Evolutionary conservation across 129 eudicot genomes (phyloP), one percentile per base, ranked within the genome.

Genomic region (Mikania micrantha): DNA sequence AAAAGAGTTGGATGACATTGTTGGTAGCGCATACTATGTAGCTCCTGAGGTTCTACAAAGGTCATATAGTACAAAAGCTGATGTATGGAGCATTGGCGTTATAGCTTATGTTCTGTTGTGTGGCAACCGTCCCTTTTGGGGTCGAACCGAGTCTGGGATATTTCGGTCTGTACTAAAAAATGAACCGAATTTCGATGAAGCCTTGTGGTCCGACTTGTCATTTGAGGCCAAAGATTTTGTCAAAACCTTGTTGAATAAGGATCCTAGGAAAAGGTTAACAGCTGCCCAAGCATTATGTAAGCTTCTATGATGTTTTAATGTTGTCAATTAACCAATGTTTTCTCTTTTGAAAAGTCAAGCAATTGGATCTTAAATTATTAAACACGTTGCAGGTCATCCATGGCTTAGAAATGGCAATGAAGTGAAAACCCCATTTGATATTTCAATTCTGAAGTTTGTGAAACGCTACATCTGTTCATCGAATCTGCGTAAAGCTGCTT

Each of bases 21-120:
- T 76, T 36, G 80, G 80, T 8, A 76, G 80, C 25, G 80, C 80
- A 48, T 76, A 76, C 57, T 76, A 76, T 76, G 80, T 76, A 47
- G 80, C 80, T 68, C 80, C 80, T 0, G 80, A 76, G 80, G 80
- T 76, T 76, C 47, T 76, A 59, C 74, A 76, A 39, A 68, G 80
- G 69, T 76, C 80, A 41, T 76, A 76, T 7, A 44, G 80, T 60
- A 49, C 75, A 39, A 75, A 76, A 41, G 80, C 80, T 11, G 80
- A 76, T 27, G 74, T 76, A 45, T 76, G 80, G 80, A 76, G 80
- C 45, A n/a, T 31, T 9, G 80, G 80, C 13, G 56, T 76, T 6
- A 76, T 76, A 38, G 73, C 70, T 9, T 76, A 34, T 60, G 80
- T 70, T 29, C 75, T 76, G 49, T 68, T 76, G 69, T 68, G 80